Percentiles rank a stretch among this genome's conserved stretches.
Evolutionary conservation across 148 eudicot genomes (phyloP).

Genomic region (Nepenthes mirabilis): DNA sequence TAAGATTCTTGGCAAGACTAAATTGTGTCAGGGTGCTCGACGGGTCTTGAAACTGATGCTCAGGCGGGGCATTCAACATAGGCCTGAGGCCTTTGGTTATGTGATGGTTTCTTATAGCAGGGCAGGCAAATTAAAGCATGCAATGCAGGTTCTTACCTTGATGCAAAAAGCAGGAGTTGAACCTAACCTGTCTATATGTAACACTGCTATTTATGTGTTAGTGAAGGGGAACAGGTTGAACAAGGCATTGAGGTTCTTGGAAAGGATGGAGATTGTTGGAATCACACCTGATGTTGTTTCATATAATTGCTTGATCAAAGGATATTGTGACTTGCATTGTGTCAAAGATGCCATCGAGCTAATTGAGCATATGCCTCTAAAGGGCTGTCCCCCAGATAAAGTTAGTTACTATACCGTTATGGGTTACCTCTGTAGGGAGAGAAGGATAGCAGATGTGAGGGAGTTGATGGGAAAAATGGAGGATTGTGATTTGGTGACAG

Average conservation of each 20-base stretch:
- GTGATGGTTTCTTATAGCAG: slow-evolving; percentile 34
- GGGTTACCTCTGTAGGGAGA: slow-evolving; percentile 26
- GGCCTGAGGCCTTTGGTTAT: slow-evolving; percentile 20
- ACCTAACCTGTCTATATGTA: slow-evolving; percentile 25
- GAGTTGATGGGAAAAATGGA: slow-evolving; percentile 24
- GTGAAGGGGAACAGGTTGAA: slow-evolving; percentile 25
- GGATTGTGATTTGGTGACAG: slow-evolving; percentile 13
- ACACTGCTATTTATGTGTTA: slow-evolving; percentile 19
- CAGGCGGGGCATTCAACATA: slow-evolving; percentile 15
- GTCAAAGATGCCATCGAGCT: slow-evolving; percentile 19
- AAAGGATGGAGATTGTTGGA: slow-evolving; percentile 26
- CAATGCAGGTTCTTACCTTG: slow-evolving; percentile 16
- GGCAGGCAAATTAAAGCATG: slow-evolving; percentile 23
- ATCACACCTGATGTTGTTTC: slow-evolving; percentile 20
- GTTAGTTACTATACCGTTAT: slow-evolving; percentile 32
- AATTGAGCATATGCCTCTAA: slow-evolving; percentile 22
- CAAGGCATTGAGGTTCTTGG: slow-evolving; percentile 24
- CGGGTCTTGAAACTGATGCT: slow-evolving; percentile 25
- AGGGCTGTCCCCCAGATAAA: slow-evolving; percentile 31
- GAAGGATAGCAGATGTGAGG: slow-evolving; percentile 24
- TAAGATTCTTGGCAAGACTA: slow-evolving; percentile 27
- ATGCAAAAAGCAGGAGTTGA: slow-evolving; percentile 28
- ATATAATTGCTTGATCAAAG: slow-evolving; percentile 31
- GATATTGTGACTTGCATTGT: slow-evolving; percentile 21
- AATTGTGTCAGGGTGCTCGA: slow-evolving; percentile 28